Evolutionary conservation across 2,329 filamentous ascomycete species (phyloP).

Genomic region (Leptographium lundbergii): DNA sequence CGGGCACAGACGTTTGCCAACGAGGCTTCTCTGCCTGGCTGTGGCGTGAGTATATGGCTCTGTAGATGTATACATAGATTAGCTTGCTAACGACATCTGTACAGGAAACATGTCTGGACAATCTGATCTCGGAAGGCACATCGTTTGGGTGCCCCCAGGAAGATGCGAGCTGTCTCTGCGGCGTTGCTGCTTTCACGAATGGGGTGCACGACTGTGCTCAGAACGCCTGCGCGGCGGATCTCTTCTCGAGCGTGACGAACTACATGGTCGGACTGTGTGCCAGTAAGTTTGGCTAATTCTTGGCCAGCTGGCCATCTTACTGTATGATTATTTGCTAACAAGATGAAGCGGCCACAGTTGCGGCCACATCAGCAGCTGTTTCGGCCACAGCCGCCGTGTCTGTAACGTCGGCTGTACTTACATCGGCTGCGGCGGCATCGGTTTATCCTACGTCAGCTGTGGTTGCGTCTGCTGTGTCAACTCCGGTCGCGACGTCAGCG

Average conservation of each 20-base stretch:
- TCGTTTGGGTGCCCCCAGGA: slow-evolving; percentile 8
- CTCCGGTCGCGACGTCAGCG: not conserved
- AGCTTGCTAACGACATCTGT: not conserved
- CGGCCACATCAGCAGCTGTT: not conserved
- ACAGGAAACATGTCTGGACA: slow-evolving; percentile 13
- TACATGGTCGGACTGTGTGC: slow-evolving; percentile 11
- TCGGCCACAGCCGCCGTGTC: not conserved
- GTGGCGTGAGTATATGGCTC: slow-evolving; percentile 9
- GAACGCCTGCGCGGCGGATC: slow-evolving; percentile 9
- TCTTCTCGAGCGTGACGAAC: slow-evolving; percentile 8
- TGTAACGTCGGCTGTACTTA: not conserved
- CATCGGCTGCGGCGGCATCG: not conserved
- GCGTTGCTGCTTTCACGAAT: slow-evolving; percentile 7
- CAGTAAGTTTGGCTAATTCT: slow-evolving; percentile 7
- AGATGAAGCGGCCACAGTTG: not conserved
- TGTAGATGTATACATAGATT: not conserved
- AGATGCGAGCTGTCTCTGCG: slow-evolving; percentile 11
- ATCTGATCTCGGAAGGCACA: slow-evolving; percentile 3
- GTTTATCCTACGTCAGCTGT: not conserved
- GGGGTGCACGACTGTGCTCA: slow-evolving; percentile 12
- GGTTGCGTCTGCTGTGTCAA: not conserved
- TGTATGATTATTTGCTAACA: not conserved
- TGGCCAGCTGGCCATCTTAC: no score
- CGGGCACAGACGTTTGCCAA: slow-evolving; percentile 6
- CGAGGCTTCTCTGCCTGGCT: slow-evolving; percentile 9